phyloP scores from a whole-genome alignment of 1,284 basidiomycete genomes.

The Lignosus rhinocerotis region DNA sequence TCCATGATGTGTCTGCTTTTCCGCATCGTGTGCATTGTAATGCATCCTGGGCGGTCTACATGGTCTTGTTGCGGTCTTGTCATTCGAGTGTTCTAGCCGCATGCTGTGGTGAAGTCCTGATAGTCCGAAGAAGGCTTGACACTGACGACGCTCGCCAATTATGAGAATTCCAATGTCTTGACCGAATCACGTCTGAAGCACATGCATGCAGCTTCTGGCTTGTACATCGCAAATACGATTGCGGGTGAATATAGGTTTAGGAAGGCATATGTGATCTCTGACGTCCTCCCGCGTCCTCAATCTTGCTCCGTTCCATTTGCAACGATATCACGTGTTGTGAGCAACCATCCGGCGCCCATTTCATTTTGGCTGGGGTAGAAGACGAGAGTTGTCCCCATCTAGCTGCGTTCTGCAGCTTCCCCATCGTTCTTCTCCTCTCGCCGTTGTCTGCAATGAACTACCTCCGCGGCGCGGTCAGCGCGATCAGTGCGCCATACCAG shows the following conservation, averaged over 20 bases:
- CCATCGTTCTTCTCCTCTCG: conserved; percentile 1
- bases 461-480: conserved; percentile 77
- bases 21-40: not conserved
- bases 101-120: too few relatives aligned
- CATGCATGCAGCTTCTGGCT: not conserved
- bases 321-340: conserved; percentile 16
- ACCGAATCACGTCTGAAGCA: not conserved
- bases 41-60: not conserved
- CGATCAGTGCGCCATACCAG: conserved; percentile 78
- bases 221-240: too few relatives aligned
- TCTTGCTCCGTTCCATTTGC: not conserved
- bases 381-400: conserved; percentile 19
- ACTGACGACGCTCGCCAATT: too few relatives aligned
- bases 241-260: too few relatives aligned
- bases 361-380: conserved; percentile 16
- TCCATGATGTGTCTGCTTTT: not conserved
- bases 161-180: too few relatives aligned
- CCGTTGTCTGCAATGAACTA: conserved; percentile 63
- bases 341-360: conserved; percentile 4
- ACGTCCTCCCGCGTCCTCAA: not conserved
- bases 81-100: not conserved
- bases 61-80: too few relatives aligned
- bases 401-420: conserved; percentile 7
- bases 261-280: not conserved
- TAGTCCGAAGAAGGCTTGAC: too few relatives aligned